Evolutionary conservation across 2,329 filamentous ascomycete genomes (phyloP).

Genomic region (Myriosclerotinia scirpicola): DNA sequence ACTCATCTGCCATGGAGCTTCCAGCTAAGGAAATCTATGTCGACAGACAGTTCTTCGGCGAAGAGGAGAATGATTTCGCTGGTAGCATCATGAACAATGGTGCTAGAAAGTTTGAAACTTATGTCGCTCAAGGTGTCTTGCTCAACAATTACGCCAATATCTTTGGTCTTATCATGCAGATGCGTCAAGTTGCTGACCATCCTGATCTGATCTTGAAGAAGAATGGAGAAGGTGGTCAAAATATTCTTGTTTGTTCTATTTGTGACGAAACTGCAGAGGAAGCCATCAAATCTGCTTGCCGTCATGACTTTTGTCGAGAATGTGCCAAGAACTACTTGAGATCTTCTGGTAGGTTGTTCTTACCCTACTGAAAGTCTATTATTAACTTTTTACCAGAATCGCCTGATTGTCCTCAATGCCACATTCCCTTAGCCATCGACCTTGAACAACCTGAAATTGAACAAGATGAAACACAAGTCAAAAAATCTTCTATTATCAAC

Average conservation of each 20-base stretch:
- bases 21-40: constrained; percentile 92
- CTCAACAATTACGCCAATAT: constrained; percentile 99
- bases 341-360: constrained; percentile 63
- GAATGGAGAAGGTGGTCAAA: constrained; percentile 80
- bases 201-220: constrained; percentile 93
- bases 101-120: constrained; percentile 88
- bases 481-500: constrained; percentile 97
- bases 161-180: constrained; percentile 98
- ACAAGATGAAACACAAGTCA: constrained; percentile 80
- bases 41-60: constrained; percentile 93
- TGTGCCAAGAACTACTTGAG: constrained; percentile 79
- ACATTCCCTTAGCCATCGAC: constrained; percentile 86
- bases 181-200: constrained; percentile 97
- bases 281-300: constrained; percentile 86
- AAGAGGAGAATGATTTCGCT: constrained; percentile 94
- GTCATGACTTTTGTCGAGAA: constrained; percentile 85
- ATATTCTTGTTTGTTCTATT: constrained; percentile 87
- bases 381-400: constrained; percentile 45
- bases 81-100: constrained; percentile 93
- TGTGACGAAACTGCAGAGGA: constrained; percentile 97
- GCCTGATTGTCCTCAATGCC: constrained; percentile 83
- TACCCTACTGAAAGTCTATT: constrained; percentile 8
- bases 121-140: constrained; percentile 89
- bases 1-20: constrained; percentile 92
- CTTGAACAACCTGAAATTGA: constrained; percentile 94